A percentile compares a stretch with the other conserved stretches of the same genome.
Evolutionary conservation across 768 basidiomycete genomes (phyloP).

Genomic region (Tulasnella sp.): DNA sequence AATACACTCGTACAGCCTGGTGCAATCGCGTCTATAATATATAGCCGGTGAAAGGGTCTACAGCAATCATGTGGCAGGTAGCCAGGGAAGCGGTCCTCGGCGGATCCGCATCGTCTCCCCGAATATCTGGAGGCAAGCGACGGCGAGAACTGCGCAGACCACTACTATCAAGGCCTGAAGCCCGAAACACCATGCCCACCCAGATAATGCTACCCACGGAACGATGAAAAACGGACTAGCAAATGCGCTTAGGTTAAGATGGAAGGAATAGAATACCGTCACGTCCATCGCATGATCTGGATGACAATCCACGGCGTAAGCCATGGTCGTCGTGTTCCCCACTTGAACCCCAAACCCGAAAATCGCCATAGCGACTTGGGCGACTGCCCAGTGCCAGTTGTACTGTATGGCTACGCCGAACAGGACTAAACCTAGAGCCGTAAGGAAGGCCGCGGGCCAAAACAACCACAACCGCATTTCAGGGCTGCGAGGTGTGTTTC

Average conservation of each 20-base stretch:
- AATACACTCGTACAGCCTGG: not conserved
- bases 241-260: slow-evolving; percentile 29
- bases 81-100: slow-evolving; percentile 14
- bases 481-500: slow-evolving; percentile 3
- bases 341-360: slow-evolving; percentile 29
- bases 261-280: slow-evolving; percentile 28
- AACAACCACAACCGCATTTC: slow-evolving; percentile 29
- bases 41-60: not conserved
- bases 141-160: slow-evolving; percentile 13
- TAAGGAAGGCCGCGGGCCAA: slow-evolving; percentile 24
- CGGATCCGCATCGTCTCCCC: slow-evolving; percentile 20
- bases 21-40: not conserved
- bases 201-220: slow-evolving; percentile 24
- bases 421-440: slow-evolving; percentile 25
- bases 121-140: slow-evolving; percentile 20
- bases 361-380: slow-evolving; percentile 13
- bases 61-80: not conserved
- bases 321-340: slow-evolving; percentile 27
- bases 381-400: slow-evolving; percentile 26
- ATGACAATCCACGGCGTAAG: slow-evolving; percentile 29
- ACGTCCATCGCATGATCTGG: slow-evolving; percentile 30
- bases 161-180: slow-evolving; percentile 27
- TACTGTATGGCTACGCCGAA: slow-evolving; percentile 24
- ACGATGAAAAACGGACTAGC: slow-evolving; percentile 30
- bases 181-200: slow-evolving; percentile 30